Base-by-base conservation (phyloP, 768 basidiomycete genomes). In the Tylopilus subfusipes region DNA sequence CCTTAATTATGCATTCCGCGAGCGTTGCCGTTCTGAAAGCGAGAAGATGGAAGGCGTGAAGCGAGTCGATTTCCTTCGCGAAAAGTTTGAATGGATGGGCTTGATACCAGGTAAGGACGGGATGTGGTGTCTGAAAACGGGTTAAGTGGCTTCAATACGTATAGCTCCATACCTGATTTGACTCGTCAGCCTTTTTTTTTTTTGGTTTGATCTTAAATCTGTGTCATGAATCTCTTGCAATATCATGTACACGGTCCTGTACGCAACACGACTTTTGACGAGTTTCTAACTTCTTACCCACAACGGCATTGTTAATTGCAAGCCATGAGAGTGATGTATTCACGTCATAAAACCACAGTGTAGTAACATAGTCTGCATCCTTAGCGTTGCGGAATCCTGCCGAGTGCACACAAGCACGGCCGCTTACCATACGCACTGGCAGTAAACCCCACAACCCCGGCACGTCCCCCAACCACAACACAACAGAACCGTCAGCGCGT, bases 61-160 rank as follows among this genome's bases (percentile, higher is more conserved):
- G 29, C 75, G 76, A 47, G 75, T 88, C 5, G 86, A 88, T 69
- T 88, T 77, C 60, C 68, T 88, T 69, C 81, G 80, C 14, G 76
- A 74, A 33, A 77, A 76, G 55, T 67, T 71, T 44, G 62, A 81
- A 10, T 79, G 86, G 66, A 71, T 77, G 52, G 86, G 86, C 8
- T 67, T 88, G 53, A 67, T 66, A 45, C 76, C 78, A 49, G 78
- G 78, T 2, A 78, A 73, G 60, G 76, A 79, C 31, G 85, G 86
- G 9, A 74, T 81, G 69, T 87, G 84, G 82, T 81, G 85, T 68
- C 76, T 88, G 64, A 85, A 80, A 69, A 78, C 82, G 36, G 73
- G 68, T 19, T 63, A 49, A 71, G 54, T 42, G 65, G 19, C 1
- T 39, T 48, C 14, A 0, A 43, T 39, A 22, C 22, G 27, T 24